Conservation (phyloP, 345 rosid genomes). For the Corchorus olitorius region DNA sequence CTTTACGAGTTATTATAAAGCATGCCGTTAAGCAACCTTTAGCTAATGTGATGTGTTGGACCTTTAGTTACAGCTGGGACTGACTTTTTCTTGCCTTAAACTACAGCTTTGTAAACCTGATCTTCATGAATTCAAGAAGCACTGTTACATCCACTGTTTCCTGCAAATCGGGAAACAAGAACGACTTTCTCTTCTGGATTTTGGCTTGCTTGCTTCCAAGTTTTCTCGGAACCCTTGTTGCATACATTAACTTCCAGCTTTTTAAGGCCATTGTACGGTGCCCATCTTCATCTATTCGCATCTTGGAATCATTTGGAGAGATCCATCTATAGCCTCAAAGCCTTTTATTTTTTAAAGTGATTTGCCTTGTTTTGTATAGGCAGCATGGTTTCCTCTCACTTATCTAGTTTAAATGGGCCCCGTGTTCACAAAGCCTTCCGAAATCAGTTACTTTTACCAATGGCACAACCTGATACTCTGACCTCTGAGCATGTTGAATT, state of each 20-base stretch:
- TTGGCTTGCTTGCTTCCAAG: constrained; percentile 51
- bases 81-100: constrained; percentile 8
- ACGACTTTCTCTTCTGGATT: constrained; percentile 46
- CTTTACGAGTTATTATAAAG: background rate
- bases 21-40: background rate
- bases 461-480: constrained; percentile 32
- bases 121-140: constrained; percentile 52
- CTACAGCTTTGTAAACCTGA: constrained; percentile 28
- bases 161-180: constrained; percentile 65
- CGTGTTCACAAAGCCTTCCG: constrained; percentile 21
- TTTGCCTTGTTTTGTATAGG: constrained; percentile 5
- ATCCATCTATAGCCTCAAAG: constrained; percentile 14
- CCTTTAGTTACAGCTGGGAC: background rate
- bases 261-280: constrained; percentile 40
- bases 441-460: constrained; percentile 40
- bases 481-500: constrained; percentile 47
- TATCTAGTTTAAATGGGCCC: constrained; percentile 38
- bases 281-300: constrained; percentile 25
- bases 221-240: constrained; percentile 36
- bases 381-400: constrained; percentile 33
- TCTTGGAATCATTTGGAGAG: constrained; percentile 21
- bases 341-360: background rate
- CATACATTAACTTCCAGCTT: constrained; percentile 37
- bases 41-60: background rate
- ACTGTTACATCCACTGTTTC: constrained; percentile 54